Evolutionary conservation across 1,284 basidiomycete species (phyloP).

Genomic region (Leccinum subspadiceum): DNA sequence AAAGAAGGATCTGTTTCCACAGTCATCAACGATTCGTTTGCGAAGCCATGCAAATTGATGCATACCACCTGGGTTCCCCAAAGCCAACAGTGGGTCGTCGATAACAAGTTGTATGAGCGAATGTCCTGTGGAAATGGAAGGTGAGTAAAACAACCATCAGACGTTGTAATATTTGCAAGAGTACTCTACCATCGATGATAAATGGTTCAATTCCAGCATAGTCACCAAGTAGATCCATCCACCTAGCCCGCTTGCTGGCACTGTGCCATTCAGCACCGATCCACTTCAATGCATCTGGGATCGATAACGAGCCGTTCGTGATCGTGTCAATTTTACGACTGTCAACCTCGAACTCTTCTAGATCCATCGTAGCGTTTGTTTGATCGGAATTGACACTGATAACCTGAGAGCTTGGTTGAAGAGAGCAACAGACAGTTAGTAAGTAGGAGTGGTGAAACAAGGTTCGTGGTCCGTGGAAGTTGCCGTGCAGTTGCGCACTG

Average conservation of each 20-base stretch:
- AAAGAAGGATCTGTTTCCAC: slow-evolving; percentile 48
- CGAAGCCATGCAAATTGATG: neutral
- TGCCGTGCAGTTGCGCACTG: neutral
- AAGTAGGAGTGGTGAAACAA: neutral
- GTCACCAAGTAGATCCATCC: slow-evolving; percentile 71
- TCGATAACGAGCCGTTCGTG: slow-evolving; percentile 6
- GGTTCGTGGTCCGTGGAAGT: neutral
- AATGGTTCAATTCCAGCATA: slow-evolving; percentile 69
- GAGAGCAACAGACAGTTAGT: neutral
- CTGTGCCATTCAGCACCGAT: slow-evolving; percentile 42
- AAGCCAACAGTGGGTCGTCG: slow-evolving; percentile 54
- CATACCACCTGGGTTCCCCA: slow-evolving; percentile 47
- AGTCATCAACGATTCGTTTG: neutral
- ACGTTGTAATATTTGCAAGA: neutral
- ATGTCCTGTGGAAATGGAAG: slow-evolving; percentile 43
- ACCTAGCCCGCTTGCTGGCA: slow-evolving; percentile 42
- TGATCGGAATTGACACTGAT: neutral
- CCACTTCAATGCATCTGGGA: slow-evolving; percentile 26
- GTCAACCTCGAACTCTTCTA: slow-evolving; percentile 31
- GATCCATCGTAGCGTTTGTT: slow-evolving; percentile 21
- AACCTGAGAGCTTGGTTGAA: neutral
- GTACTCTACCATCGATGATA: slow-evolving; percentile 54
- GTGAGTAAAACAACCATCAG: slow-evolving; percentile 2
- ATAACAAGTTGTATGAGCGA: slow-evolving; percentile 59
- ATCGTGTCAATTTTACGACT: neutral